Evolutionary conservation across 2,329 filamentous ascomycete genomes (phyloP).

Genomic region (Monilinia fructicola): DNA sequence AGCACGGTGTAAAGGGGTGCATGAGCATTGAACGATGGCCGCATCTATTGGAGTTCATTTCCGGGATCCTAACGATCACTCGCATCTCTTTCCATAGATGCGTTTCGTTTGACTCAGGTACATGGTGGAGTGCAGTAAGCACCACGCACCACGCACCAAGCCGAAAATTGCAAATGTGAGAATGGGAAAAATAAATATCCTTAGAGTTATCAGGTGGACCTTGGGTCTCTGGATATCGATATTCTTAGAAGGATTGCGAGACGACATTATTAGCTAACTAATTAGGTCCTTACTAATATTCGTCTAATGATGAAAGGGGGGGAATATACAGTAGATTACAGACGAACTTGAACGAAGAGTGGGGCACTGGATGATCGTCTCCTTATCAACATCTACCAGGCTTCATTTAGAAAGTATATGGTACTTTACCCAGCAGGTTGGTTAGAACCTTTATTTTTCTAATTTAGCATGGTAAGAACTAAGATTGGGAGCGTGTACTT

Average conservation of each 20-base stretch:
- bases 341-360: background rate
- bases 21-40: background rate
- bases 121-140: background rate
- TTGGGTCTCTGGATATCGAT: background rate
- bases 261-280: background rate
- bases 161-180: background rate
- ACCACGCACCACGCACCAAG: no score
- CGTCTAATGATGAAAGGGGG: background rate
- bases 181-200: background rate
- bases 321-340: background rate
- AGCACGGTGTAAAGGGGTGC: background rate
- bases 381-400: background rate
- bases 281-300: background rate
- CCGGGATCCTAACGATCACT: background rate
- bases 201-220: background rate
- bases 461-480: no score
- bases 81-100: no score
- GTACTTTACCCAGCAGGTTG: no score
- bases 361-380: no score
- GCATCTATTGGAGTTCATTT: conserved; percentile 1
- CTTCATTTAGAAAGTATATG: background rate
- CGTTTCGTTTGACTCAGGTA: background rate
- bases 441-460: no score
- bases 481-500: no score
- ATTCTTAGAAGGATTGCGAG: background rate